Conservation (phyloP, 305 asterid species). For the Plantago lanceolata region DNA sequence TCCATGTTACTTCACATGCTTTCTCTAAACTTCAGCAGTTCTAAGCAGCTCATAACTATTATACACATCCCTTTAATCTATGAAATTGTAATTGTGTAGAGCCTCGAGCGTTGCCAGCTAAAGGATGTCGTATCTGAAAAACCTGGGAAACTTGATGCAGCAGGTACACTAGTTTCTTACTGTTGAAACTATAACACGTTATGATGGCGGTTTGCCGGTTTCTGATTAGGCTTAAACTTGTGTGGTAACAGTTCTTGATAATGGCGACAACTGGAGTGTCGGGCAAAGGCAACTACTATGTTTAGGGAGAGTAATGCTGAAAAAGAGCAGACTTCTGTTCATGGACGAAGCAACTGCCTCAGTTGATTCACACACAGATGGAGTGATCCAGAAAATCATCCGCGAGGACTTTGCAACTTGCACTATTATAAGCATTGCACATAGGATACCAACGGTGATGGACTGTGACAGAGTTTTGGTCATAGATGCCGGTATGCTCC, state of each 20-base stretch:
- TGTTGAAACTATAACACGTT: neutral
- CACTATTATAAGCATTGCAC: slow-evolving; percentile 97
- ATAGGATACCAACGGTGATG: slow-evolving; percentile 94
- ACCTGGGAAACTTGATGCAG: slow-evolving; percentile 75
- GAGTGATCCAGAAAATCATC: slow-evolving; percentile 83
- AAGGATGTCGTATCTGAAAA: slow-evolving; percentile 81
- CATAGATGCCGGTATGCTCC: slow-evolving; percentile 68
- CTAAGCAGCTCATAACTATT: no score
- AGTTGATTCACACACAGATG: slow-evolving; percentile 87
- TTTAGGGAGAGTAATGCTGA: slow-evolving; percentile 89
- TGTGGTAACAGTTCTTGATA: slow-evolving; percentile 55
- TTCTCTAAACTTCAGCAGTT: no score
- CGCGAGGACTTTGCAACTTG: slow-evolving; percentile 79
- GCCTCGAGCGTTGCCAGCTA: slow-evolving; percentile 92
- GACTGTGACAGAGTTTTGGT: no score
- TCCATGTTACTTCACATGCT: no score
- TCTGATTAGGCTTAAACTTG: neutral
- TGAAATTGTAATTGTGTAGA: slow-evolving; percentile 36
- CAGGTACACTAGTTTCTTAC: slow-evolving; percentile 36
- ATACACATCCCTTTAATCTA: slow-evolving; percentile 20
- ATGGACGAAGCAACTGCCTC: slow-evolving; percentile 99
- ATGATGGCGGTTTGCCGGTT: neutral
- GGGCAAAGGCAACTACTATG: slow-evolving; percentile 97
- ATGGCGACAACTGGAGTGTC: slow-evolving; percentile 96
- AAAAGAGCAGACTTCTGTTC: slow-evolving; percentile 68